phyloP scores from a whole-genome alignment of 2,329 filamentous ascomycete species.

The Fusarium acutatum region DNA sequence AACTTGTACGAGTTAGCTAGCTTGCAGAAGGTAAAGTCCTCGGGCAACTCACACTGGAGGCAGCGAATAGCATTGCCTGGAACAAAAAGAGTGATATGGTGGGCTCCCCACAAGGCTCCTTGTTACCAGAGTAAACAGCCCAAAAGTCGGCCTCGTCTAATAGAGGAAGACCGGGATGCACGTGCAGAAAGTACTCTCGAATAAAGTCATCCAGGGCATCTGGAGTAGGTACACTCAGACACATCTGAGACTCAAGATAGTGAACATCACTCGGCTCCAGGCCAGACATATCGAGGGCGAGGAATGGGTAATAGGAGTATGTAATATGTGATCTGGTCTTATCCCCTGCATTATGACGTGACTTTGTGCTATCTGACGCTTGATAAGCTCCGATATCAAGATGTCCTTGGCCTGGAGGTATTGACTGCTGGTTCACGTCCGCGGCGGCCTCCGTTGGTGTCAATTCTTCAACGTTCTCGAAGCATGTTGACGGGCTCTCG shows the following conservation, averaged over 20 bases:
- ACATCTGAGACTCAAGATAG: not conserved
- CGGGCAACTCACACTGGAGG: not conserved
- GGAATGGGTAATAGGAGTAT: not conserved
- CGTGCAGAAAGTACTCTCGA: conserved; percentile 20
- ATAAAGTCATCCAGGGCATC: not conserved
- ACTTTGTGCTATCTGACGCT: accelerated
- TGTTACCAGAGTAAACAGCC: not conserved
- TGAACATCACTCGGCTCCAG: not conserved
- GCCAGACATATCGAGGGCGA: not conserved
- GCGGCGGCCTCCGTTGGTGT: accelerated
- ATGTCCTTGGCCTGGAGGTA: accelerated
- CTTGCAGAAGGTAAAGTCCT: too few relatives aligned
- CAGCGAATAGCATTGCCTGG: not conserved
- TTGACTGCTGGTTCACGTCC: accelerated
- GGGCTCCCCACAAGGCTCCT: accelerated
- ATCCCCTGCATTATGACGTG: accelerated
- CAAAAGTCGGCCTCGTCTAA: not conserved
- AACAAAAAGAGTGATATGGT: accelerated
- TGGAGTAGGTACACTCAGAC: not conserved
- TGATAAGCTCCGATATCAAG: accelerated
- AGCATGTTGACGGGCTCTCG: not conserved
- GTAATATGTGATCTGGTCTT: not conserved
- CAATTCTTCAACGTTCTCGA: not conserved
- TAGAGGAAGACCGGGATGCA: conserved; percentile 17
- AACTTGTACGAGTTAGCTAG: too few relatives aligned